Evolutionary conservation across 1,284 basidiomycete genomes (phyloP), one percentile per base, ranked within the genome.

Genomic region (Leccinum olivaceoglutinosum): DNA sequence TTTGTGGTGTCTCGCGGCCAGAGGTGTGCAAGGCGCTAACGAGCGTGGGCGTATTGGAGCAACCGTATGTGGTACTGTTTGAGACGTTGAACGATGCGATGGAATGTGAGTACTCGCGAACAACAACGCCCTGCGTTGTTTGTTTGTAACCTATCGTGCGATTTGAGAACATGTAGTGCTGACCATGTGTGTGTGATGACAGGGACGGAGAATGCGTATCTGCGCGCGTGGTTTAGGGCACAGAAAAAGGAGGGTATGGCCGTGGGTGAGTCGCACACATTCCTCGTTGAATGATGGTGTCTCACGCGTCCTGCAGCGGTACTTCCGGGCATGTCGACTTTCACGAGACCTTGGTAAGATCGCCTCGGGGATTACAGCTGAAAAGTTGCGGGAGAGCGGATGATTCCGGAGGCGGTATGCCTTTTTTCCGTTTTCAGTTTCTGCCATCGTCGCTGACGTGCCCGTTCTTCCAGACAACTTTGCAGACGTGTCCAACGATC

Each of bases 161-260:
- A 54, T 21, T 12, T 16, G 49, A 39, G 34, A 25, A 46, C 58
- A 3, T 60, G 55, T 61, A 55, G 58, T 64, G 60, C 65, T 71
- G 44, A 75, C 58, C 16, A 46, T n/a, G 11, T 58, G 64, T 59
- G 56, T 10, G 38, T 25, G 56, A 25, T 34, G 39, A 2, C 63
- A 92, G 89, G 93, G 94, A 95, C 90, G 0, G 93, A 95, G 76
- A 94, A 94, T 75, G 87, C 85, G 0, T 94, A 95, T 76, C 73
- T 96, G 67, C 83, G 82, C 60, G 87, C 88, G 16, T 91, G 89
- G 88, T 89, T 90, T 68, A 79, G 80, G 62, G 82, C 82, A 7
- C 85, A 85, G 69, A 88, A 84, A 71, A 76, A 80, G 51, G 86
- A 85, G 74, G 76, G 75, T 1, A 71, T 76, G 1, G 74, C 79